A percentile compares a stretch with the other conserved stretches of the same genome.
These are phyloP conservation scores for Draba incana DNA, from an alignment of 345 rosid genomes.

Conservation along the genomic window DNA sequence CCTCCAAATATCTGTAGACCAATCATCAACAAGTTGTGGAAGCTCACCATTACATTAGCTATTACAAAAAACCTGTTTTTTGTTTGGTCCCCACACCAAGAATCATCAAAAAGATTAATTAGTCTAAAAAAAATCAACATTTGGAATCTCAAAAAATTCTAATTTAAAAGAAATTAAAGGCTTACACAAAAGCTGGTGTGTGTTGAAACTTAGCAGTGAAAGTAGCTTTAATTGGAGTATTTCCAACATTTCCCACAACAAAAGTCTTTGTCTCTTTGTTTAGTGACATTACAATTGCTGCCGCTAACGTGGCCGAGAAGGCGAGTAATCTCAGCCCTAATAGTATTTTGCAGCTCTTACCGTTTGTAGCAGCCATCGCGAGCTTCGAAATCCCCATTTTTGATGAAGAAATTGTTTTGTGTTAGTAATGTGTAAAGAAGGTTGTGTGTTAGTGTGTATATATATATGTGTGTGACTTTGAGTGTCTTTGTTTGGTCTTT, in stretches of 20 bases:
- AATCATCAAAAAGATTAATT: slow-evolving; percentile 12
- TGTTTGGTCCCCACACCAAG: background rate
- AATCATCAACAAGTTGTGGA: slow-evolving; percentile 84
- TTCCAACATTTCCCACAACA: slow-evolving; percentile 76
- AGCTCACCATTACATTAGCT: slow-evolving; percentile 70
- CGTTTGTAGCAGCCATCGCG: slow-evolving; percentile 14
- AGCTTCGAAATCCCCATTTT: slow-evolving; percentile 39
- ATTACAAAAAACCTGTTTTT: slow-evolving; percentile 75
- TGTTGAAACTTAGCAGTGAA: slow-evolving; percentile 86
- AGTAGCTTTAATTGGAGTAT: slow-evolving; percentile 58
- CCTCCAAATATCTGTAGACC: slow-evolving; percentile 45
- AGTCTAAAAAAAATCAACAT: background rate
- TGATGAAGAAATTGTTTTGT: background rate
- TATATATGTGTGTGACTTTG: slow-evolving; percentile 29
- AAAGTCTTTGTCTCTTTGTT: slow-evolving; percentile 78
- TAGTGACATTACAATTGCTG: slow-evolving; percentile 80
- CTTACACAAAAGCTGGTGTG: slow-evolving; percentile 95
- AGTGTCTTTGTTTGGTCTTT: slow-evolving; percentile 40
- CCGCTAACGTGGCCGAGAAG: slow-evolving; percentile 69
- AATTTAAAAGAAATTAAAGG: background rate
- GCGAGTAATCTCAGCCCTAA: slow-evolving; percentile 67
- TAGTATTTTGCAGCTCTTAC: slow-evolving; percentile 44
- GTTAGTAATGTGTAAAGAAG: slow-evolving; percentile 26
- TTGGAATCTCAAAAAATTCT: background rate
- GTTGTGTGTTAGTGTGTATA: slow-evolving; percentile 14